Evolutionary conservation across 768 basidiomycete species (phyloP).

Genomic region (Postia placenta): DNA sequence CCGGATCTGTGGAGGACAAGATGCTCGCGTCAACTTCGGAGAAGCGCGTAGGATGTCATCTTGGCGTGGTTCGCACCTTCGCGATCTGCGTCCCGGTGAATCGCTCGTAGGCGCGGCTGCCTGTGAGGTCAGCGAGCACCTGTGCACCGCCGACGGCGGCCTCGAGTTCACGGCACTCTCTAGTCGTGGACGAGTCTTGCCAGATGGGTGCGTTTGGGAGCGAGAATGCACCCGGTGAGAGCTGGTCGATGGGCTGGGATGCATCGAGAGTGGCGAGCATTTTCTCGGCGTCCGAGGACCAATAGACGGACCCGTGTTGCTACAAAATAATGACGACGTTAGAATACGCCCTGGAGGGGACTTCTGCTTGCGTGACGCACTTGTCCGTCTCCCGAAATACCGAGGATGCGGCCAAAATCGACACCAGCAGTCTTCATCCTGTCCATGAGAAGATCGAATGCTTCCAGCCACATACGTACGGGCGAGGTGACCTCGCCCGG

Average conservation of each 20-base stretch:
- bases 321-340: constrained; percentile 20
- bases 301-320: constrained; percentile 89
- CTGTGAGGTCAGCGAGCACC: constrained; percentile 66
- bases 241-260: constrained; percentile 47
- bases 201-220: constrained; percentile 71
- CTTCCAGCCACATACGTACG: constrained; percentile 81
- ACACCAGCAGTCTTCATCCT: constrained; percentile 54
- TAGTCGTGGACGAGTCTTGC: constrained; percentile 85
- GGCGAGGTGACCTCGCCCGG: constrained; percentile 76
- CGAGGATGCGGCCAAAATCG: constrained; percentile 49
- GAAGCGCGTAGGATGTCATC: neutral
- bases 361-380: constrained; percentile 28
- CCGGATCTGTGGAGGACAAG: constrained; percentile 40
- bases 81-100: constrained; percentile 87
- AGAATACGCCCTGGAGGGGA: neutral
- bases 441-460: constrained; percentile 70
- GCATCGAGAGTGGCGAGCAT: constrained; percentile 52
- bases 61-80: constrained; percentile 38
- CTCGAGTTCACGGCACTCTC: constrained; percentile 68
- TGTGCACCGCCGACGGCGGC: constrained; percentile 63
- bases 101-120: constrained; percentile 80
- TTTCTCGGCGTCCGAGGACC: constrained; percentile 51
- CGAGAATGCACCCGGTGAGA: constrained; percentile 63
- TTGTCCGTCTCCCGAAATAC: constrained; percentile 76
- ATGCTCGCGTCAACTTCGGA: constrained; percentile 8